Evolutionary conservation across 2,329 filamentous ascomycete genomes (phyloP), one percentile per base, ranked within the genome.

Genomic region (Teratosphaeria pseudoeucalypti): DNA sequence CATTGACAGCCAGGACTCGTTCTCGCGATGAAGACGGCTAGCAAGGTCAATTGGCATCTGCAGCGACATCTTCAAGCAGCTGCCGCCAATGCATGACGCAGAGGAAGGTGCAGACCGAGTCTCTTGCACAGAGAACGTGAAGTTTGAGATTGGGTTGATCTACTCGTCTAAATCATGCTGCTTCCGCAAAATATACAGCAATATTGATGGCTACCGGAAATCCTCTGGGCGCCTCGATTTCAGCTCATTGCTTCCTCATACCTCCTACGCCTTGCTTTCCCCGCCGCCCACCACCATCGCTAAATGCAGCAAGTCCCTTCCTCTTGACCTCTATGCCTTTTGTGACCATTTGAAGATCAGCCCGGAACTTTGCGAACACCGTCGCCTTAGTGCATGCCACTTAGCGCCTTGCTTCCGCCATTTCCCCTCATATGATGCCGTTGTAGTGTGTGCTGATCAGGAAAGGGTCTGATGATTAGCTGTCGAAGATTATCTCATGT

Each of bases 261-360:
- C 23, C n/a, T 10, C 43, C 1, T 49, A 19, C 43, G 43, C 43
- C 43, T 49, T 49, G 19, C 43, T 49, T n/a, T 49, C n/a, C 10
- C 43, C 43, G 2, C 58, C 32, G 10, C 23, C 54, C 52, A 67
- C 63, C 65, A 64, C 65, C 63, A 47, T 62, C 63, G 62, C 65
- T 63, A 61, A 63, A 65, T 66, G 63, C 64, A 64, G 52, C 53
- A 58, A 61, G 52, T 57, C 56, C 55, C 56, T 56, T 27, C 54
- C 34, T 29, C 26, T 43, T 34, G 34, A n/a, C 58, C 37, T 43
- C 29, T 37, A 23, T 23, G 23, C 23, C 23, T 23, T 23, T 23
- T 23, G 23, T 23, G 43, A 49, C n/a, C 43, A n/a, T 6, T 19
- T n/a, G 19, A 49, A n/a, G 19, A 23, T 5, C 43, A 9, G 16